These are phyloP conservation scores for Dipteronia sinensis DNA, from an alignment of 345 rosid genomes.

Conservation along the genomic window DNA sequence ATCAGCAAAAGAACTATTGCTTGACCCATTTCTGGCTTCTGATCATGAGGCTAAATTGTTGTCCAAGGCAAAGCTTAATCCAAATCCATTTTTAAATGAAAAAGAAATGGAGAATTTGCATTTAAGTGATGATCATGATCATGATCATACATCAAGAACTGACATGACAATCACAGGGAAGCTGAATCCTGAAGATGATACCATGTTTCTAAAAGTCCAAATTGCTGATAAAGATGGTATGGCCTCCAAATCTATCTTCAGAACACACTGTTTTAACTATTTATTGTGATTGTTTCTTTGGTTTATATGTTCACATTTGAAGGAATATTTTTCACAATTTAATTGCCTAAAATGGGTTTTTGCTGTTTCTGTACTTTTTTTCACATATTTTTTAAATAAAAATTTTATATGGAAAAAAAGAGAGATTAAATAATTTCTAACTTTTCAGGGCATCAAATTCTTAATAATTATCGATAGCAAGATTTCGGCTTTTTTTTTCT, in stretches of 20 bases:
- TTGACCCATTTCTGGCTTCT: conserved; percentile 63
- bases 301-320: too few relatives aligned
- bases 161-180: conserved; percentile 72
- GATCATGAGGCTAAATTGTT: conserved; percentile 46
- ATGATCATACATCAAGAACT: conserved; percentile 43
- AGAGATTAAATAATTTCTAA: too few relatives aligned
- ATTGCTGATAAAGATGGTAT: conserved; percentile 59
- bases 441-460: too few relatives aligned
- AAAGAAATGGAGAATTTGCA: conserved; percentile 55
- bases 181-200: conserved; percentile 68
- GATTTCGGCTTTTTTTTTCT: too few relatives aligned
- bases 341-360: too few relatives aligned
- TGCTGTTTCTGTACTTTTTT: too few relatives aligned
- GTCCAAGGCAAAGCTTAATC: conserved; percentile 31
- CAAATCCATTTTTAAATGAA: conserved; percentile 54
- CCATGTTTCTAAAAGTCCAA: conserved; percentile 61
- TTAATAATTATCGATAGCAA: too few relatives aligned
- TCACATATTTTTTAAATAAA: too few relatives aligned
- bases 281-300: not conserved
- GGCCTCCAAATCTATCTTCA: conserved; percentile 2
- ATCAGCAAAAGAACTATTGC: conserved; percentile 63
- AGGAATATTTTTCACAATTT: too few relatives aligned
- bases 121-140: conserved; percentile 38
- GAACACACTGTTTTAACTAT: not conserved
- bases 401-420: too few relatives aligned